A percentile compares a stretch with the other conserved stretches of the same genome.
phyloP scores from a whole-genome alignment of 2,329 filamentous ascomycete genomes.

The Corynespora cassiicola region DNA sequence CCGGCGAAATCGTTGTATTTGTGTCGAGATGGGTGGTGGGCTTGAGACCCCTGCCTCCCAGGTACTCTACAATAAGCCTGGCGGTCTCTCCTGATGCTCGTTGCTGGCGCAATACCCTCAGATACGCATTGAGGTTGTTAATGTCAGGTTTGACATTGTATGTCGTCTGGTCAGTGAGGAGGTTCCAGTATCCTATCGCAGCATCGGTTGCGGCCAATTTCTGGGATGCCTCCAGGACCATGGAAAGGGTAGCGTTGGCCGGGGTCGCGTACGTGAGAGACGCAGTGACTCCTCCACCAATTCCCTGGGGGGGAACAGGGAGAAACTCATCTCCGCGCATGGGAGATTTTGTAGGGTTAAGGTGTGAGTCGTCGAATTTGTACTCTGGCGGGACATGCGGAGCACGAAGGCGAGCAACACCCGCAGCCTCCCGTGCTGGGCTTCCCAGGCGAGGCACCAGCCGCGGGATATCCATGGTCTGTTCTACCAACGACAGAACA shows the following conservation, averaged over 20 bases:
- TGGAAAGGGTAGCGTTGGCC: conserved; percentile 66
- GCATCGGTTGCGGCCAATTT: conserved; percentile 65
- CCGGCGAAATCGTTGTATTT: no score
- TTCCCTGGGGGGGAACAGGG: conserved; percentile 23
- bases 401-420: conserved; percentile 44
- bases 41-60: conserved; percentile 31
- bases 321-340: conserved; percentile 41
- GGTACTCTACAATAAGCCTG: conserved; percentile 59
- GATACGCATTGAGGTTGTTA: conserved; percentile 72
- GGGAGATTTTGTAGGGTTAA: conserved; percentile 23
- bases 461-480: conserved; percentile 79
- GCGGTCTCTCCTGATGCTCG: conserved; percentile 70
- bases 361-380: conserved; percentile 35
- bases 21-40: no score
- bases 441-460: conserved; percentile 48
- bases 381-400: conserved; percentile 31
- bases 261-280: conserved; percentile 53
- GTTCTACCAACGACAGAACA: conserved; percentile 76
- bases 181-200: conserved; percentile 80
- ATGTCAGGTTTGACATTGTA: conserved; percentile 73
- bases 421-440: conserved; percentile 29
- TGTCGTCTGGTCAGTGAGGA: conserved; percentile 63
- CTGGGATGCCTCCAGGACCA: conserved; percentile 71
- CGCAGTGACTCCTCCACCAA: conserved; percentile 32
- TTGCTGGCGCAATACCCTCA: conserved; percentile 70